These are phyloP conservation scores for Penicillium crystallinum DNA, from an alignment of 495 filamentous ascomycete species.

Conservation along the genomic window DNA sequence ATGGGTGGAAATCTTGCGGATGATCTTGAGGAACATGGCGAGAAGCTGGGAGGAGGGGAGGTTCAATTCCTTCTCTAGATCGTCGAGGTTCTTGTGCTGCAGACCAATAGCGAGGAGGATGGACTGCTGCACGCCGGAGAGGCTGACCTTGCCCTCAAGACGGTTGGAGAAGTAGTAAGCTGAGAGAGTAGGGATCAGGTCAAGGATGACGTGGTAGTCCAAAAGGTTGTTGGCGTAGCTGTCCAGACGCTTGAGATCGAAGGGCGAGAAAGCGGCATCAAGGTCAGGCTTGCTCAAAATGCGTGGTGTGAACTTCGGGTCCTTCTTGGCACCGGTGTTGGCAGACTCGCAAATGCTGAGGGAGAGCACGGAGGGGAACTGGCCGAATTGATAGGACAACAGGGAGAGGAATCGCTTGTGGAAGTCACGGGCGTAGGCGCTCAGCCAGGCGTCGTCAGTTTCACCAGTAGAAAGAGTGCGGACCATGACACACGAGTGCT, in stretches of 20 bases:
- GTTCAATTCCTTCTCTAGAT: constrained; percentile 72
- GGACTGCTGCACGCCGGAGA: constrained; percentile 74
- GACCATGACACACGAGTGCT: constrained; percentile 98
- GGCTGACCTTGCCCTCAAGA: constrained; percentile 57
- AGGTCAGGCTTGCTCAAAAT: constrained; percentile 66
- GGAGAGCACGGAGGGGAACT: constrained; percentile 74
- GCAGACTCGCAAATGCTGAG: constrained; percentile 87
- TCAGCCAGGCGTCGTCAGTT: constrained; percentile 74
- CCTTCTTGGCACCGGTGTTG: constrained; percentile 60
- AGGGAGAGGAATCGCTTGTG: constrained; percentile 83
- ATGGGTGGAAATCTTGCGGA: constrained; percentile 75
- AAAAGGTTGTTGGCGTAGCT: constrained; percentile 94
- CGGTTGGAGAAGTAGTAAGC: constrained; percentile 76
- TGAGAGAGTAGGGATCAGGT: constrained; percentile 79
- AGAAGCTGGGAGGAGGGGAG: constrained; percentile 74
- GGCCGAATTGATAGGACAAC: constrained; percentile 85
- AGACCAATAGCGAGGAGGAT: constrained; percentile 86
- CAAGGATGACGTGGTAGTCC: constrained; percentile 95
- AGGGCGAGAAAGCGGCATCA: constrained; percentile 74
- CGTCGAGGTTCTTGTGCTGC: constrained; percentile 79
- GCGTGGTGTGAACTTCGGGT: constrained; percentile 39
- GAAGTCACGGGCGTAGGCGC: constrained; percentile 88
- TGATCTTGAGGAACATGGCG: constrained; percentile 94
- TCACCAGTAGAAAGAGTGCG: constrained; percentile 54
- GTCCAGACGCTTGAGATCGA: constrained; percentile 90